Evolutionary conservation across 192 early-diverging fungal species (phyloP), one percentile per base, ranked within the genome.

Genomic region (Mortierella claussenii): DNA sequence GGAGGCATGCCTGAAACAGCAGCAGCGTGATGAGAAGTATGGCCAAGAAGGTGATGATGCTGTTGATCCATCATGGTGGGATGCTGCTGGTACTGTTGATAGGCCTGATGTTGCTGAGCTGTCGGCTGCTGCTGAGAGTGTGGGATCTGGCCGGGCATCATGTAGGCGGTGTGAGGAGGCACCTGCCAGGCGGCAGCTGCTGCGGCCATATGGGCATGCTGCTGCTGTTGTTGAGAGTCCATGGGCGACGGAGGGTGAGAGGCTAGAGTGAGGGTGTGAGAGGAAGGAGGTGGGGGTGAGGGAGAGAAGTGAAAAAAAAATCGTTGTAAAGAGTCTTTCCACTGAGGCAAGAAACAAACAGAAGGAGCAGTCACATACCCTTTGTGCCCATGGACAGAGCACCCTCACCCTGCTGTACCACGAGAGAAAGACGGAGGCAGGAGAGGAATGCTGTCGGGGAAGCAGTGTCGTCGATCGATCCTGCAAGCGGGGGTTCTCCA

Each of bases 211-310:
- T 68, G 65, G 28, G 69, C 60, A 32, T 71, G 60, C 50, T 70
- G 68, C 24, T 70, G 68, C 37, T 71, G 69, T 34, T 68, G 69
- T 34, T 68, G 66, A 13, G 60, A 44, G 37, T 71, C 59, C 60
- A 62, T 61, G 51, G 20, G 7, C 11, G 47, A 30, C 9, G 26
- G 42, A 23, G 31, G 15, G 31, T 31, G 36, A 42, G 23, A 24
- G 47, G 18, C 10, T 23, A 27, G 36, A 21, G 54, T 30, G 4
- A 58, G n/a, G 55, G 21, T 44, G 37, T n/a, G 44, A 30, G 23
- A 27, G 23, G 21, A 18, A 30, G 18, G 23, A 27, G 23, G 21
- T 10, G n/a, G 15, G 34, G 28, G 28, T 34, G 24, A 34, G 34
- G 32, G 13, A 57, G 28, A 58, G 42, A 23, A 44, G 44, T 8